Percentiles rank a stretch among this genome's conserved stretches.
phyloP scores from a whole-genome alignment of 2,329 filamentous ascomycete genomes.

The Trichoderma sp. region DNA sequence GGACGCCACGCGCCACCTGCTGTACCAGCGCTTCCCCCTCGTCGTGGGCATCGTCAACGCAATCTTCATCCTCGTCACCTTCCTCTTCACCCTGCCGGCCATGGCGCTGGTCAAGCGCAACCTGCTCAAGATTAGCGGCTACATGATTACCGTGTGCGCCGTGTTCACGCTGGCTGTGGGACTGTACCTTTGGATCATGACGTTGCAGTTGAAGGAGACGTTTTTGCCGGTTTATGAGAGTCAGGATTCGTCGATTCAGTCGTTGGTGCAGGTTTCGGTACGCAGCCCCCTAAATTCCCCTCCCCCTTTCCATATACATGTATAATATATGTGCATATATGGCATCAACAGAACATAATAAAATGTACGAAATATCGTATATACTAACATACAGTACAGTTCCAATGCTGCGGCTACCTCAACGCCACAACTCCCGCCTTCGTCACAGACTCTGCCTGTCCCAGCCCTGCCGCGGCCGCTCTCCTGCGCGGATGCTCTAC shows the following conservation, averaged over 20 bases:
- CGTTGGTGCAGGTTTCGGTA: slow-evolving; percentile 72
- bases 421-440: slow-evolving; percentile 75
- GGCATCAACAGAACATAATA: background rate
- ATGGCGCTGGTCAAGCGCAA: slow-evolving; percentile 67
- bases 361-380: background rate
- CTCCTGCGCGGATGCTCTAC: slow-evolving; percentile 71
- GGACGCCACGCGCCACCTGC: slow-evolving; percentile 55
- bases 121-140: slow-evolving; percentile 72
- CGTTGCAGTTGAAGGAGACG: slow-evolving; percentile 67
- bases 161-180: slow-evolving; percentile 69
- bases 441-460: slow-evolving; percentile 68
- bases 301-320: no score
- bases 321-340: background rate
- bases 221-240: slow-evolving; percentile 64
- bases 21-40: slow-evolving; percentile 59
- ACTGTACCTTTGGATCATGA: slow-evolving; percentile 72
- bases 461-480: slow-evolving; percentile 70
- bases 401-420: slow-evolving; percentile 78
- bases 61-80: slow-evolving; percentile 71
- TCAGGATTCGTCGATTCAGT: slow-evolving; percentile 62
- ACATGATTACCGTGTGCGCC: slow-evolving; percentile 63
- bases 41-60: slow-evolving; percentile 74
- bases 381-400: slow-evolving; percentile 50
- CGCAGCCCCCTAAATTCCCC: slow-evolving; percentile 34
- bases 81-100: slow-evolving; percentile 71